These are phyloP conservation scores for Entomortierella lignicola DNA, from an alignment of 192 early-diverging fungal species.

Conservation along the genomic window DNA sequence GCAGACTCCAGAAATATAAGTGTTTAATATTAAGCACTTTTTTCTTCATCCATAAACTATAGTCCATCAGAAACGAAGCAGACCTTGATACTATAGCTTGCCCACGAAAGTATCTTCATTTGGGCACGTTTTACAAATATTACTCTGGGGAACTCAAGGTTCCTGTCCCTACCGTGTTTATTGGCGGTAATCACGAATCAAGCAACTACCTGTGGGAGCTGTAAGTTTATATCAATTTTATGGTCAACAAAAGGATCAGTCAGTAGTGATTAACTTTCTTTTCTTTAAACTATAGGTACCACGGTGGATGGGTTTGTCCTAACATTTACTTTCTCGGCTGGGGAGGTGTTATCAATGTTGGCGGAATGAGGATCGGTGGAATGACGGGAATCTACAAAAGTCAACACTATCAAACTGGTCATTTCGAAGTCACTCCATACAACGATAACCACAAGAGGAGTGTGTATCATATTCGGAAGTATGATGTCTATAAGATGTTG, in stretches of 20 bases:
- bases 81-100: constrained; percentile 87
- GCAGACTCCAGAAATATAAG: no score
- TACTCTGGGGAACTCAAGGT: constrained; percentile 85
- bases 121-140: constrained; percentile 94
- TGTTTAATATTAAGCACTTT: no score
- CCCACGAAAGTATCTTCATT: constrained; percentile 84
- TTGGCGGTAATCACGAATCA: constrained; percentile 99
- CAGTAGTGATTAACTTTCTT: background rate
- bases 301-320: constrained; percentile 94
- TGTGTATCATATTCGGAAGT: constrained; percentile 90
- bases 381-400: constrained; percentile 91
- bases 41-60: no score
- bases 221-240: constrained; percentile 57
- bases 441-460: constrained; percentile 69
- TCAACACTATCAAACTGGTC: constrained; percentile 70
- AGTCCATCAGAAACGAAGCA: constrained; percentile 80
- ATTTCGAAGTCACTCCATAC: constrained; percentile 86
- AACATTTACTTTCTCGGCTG: constrained; percentile 95
- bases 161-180: constrained; percentile 92
- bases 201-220: constrained; percentile 96
- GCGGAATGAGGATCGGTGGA: constrained; percentile 92
- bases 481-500: constrained; percentile 81
- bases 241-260: background rate
- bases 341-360: constrained; percentile 88
- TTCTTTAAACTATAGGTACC: constrained; percentile 64